Evolutionary conservation across 78 protist species (phyloP).

Genomic region (Guillardia theta): DNA sequence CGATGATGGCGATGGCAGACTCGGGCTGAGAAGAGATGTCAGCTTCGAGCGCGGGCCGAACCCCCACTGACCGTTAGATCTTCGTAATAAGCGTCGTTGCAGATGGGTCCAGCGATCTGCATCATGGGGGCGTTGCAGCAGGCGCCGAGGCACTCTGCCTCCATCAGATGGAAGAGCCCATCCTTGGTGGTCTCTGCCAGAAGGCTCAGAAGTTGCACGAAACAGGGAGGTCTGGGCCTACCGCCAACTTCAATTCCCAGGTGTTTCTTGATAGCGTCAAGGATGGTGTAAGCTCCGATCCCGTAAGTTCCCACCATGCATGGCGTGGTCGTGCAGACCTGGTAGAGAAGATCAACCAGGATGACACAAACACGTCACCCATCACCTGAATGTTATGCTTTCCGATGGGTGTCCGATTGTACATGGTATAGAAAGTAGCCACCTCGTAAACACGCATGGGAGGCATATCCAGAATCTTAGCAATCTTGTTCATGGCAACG

Average conservation of each 20-base stretch:
- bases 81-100: not conserved
- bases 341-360: not conserved
- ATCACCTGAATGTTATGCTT: not conserved
- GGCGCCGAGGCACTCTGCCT: constrained; percentile 96
- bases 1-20: constrained; percentile 41
- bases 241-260: constrained; percentile 56
- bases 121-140: constrained; percentile 98
- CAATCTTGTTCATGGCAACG: constrained; percentile 90
- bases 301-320: no score
- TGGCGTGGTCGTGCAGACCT: constrained; percentile 94
- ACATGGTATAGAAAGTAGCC: constrained; percentile 97
- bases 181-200: constrained; percentile 74
- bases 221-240: not conserved
- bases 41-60: not conserved
- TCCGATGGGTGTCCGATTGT: not conserved
- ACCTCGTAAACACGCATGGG: constrained; percentile 92
- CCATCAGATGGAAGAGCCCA: constrained; percentile 83
- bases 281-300: constrained; percentile 78
- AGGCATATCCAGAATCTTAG: constrained; percentile 75
- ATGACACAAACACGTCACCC: no score
- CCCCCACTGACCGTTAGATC: not conserved
- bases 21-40: no score
- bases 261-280: constrained; percentile 50
- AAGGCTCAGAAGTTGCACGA: not conserved
- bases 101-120: constrained; percentile 78